Conservation (phyloP, 495 filamentous ascomycete genomes). For the Daldinia caldariorum region DNA sequence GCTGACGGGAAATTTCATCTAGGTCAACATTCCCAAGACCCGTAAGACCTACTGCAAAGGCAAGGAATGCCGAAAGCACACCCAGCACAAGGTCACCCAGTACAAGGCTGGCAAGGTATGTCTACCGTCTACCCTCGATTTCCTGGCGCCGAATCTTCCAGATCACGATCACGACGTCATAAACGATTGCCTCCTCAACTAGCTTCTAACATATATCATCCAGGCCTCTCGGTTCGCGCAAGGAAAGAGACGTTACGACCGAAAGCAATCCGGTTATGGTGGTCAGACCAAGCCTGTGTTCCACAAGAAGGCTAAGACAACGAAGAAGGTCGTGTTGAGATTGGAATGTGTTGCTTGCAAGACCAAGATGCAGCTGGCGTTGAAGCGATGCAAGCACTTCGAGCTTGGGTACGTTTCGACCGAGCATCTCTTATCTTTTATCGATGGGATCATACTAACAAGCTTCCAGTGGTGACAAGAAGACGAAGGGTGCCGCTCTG, state of each 20-base stretch:
- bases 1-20: conserved; percentile 72
- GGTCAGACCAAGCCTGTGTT: conserved; percentile 92
- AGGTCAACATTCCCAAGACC: conserved; percentile 75
- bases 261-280: conserved; percentile 99
- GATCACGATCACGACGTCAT: not conserved
- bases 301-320: conserved; percentile 99
- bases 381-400: conserved; percentile 99
- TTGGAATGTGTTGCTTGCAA: conserved; percentile 97
- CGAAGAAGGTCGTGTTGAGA: conserved; percentile 99
- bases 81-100: conserved; percentile 73
- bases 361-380: conserved; percentile 95
- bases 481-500: conserved; percentile 99
- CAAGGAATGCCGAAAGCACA: conserved; percentile 94
- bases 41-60: conserved; percentile 86
- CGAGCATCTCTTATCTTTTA: not conserved
- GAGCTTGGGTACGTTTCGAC: conserved; percentile 84
- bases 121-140: conserved; percentile 1
- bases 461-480: conserved; percentile 94
- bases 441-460: conserved; percentile 3
- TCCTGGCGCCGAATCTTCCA: not conserved
- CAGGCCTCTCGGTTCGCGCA: conserved; percentile 82
- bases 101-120: conserved; percentile 89
- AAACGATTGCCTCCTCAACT: not conserved
- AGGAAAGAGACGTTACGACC: conserved; percentile 99
- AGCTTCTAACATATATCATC: conserved; percentile 24